phyloP scores from a whole-genome alignment of 1,139 yeast species.

The Suhomyces chickasaworum region DNA sequence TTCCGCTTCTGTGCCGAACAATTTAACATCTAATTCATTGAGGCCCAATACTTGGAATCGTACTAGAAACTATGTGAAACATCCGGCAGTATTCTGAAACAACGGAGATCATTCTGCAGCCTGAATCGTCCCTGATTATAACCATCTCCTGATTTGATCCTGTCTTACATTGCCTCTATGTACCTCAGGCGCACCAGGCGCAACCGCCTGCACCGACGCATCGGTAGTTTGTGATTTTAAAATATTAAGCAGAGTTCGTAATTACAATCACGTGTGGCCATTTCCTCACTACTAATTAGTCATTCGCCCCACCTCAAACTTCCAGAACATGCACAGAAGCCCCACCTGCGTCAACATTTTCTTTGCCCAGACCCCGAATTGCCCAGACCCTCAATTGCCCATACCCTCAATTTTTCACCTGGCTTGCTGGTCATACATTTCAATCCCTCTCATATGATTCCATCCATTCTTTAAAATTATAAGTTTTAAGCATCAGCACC shows the following conservation, averaged over 20 bases:
- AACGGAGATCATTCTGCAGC: neutral
- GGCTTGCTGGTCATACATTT: no score
- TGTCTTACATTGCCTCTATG: neutral
- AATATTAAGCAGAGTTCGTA: no score
- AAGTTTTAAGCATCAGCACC: neutral
- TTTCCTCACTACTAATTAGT: no score
- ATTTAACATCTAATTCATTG: no score
- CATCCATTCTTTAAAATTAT: no score
- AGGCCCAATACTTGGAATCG: no score
- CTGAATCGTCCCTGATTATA: neutral
- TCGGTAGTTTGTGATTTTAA: no score
- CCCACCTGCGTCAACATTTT: neutral
- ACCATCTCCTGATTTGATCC: neutral
- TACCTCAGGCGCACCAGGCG: neutral
- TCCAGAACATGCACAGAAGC: conserved; percentile 3
- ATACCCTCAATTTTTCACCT: neutral
- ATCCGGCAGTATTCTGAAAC: neutral
- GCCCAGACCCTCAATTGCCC: no score
- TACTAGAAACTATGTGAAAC: neutral
- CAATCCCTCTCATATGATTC: no score
- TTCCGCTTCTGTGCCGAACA: no score
- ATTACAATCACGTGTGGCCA: neutral
- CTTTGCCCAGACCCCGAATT: neutral
- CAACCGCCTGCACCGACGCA: neutral
- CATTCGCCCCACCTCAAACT: neutral